Evolutionary conservation across 2,329 filamentous ascomycete species (phyloP).

Genomic region (Colletotrichum camelliae): DNA sequence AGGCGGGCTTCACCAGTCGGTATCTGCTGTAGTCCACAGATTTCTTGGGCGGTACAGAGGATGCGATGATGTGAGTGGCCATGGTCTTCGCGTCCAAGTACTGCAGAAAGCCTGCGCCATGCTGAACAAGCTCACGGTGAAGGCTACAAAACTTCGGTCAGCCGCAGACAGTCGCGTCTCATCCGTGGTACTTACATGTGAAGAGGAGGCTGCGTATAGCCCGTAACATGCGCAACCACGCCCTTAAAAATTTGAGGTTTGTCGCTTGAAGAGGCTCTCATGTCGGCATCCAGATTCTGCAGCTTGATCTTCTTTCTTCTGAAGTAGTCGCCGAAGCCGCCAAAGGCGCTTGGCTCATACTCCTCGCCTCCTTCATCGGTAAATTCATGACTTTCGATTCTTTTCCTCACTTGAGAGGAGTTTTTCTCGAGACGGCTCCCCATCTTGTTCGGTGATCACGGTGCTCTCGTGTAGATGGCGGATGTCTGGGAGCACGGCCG

Average conservation of each 20-base stretch:
- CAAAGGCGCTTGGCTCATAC: constrained; percentile 85
- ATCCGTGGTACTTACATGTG: constrained; percentile 62
- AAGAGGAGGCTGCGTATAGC: constrained; percentile 93
- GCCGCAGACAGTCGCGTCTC: neutral
- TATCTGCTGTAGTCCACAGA: constrained; percentile 86
- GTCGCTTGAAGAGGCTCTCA: constrained; percentile 71
- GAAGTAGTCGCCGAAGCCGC: constrained; percentile 91
- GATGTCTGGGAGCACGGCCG: neutral
- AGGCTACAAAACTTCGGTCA: constrained; percentile 49
- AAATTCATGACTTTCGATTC: constrained; percentile 73
- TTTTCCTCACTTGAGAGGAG: constrained; percentile 65
- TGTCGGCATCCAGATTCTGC: constrained; percentile 87
- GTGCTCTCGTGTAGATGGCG: constrained; percentile 14
- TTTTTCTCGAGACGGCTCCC: constrained; percentile 67
- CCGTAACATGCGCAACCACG: constrained; percentile 89
- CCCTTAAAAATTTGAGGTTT: constrained; percentile 90
- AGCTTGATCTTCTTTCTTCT: constrained; percentile 96
- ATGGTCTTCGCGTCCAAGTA: constrained; percentile 94
- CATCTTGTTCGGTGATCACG: constrained; percentile 45
- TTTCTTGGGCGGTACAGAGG: constrained; percentile 90
- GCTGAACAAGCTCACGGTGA: constrained; percentile 83
- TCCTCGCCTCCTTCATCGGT: constrained; percentile 83
- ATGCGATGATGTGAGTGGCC: constrained; percentile 95
- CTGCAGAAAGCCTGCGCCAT: constrained; percentile 95
- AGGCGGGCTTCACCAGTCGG: constrained; percentile 91